Evolutionary conservation across 345 rosid genomes (phyloP).

Genomic region (Hevea brasiliensis): DNA sequence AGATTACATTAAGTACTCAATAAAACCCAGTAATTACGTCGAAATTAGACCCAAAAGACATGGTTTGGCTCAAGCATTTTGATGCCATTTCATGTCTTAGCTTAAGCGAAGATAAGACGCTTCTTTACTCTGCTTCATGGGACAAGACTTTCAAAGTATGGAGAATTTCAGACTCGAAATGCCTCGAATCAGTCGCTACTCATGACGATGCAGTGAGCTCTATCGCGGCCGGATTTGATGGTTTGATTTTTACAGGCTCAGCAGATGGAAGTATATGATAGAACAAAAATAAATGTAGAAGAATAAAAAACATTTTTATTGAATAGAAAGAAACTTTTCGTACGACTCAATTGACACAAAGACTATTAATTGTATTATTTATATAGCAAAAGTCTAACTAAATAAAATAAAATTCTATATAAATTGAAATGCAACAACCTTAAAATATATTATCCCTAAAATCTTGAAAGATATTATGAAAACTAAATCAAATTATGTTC

Average conservation of each 20-base stretch:
- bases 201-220: slow-evolving; percentile 91
- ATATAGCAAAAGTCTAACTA: no score
- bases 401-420: no score
- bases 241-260: slow-evolving; percentile 81
- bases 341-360: no score
- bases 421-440: no score
- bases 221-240: slow-evolving; percentile 64
- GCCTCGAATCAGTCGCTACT: slow-evolving; percentile 69
- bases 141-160: slow-evolving; percentile 88
- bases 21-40: slow-evolving; percentile 58
- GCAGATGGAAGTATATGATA: slow-evolving; percentile 85
- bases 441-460: no score
- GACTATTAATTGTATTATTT: no score
- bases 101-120: slow-evolving; percentile 55
- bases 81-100: slow-evolving; percentile 85
- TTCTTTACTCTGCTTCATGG: slow-evolving; percentile 85
- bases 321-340: no score
- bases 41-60: slow-evolving; percentile 45
- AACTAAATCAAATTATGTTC: no score
- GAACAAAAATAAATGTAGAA: no score
- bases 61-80: slow-evolving; percentile 57
- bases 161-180: slow-evolving; percentile 66
- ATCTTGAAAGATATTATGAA: no score
- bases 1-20: slow-evolving; percentile 56
- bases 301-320: no score